Evolutionary conservation across 768 basidiomycete genomes (phyloP), one percentile per base, ranked within the genome.

Genomic region (Mycena alexandri): DNA sequence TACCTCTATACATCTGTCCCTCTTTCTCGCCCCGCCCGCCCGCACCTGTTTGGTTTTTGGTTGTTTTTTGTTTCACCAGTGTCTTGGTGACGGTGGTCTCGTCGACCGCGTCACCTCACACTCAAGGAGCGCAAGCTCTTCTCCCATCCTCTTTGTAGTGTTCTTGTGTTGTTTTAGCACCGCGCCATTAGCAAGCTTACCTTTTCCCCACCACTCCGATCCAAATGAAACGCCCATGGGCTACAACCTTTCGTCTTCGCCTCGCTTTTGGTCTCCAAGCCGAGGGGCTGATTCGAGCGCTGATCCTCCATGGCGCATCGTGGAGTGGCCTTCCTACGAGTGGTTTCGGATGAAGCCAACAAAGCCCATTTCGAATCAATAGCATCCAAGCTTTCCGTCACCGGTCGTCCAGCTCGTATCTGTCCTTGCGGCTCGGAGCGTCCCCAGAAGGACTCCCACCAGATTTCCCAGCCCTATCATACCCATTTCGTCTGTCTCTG

Each of bases 131-230:
- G n/a, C n/a, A n/a, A n/a, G n/a, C n/a, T n/a, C n/a, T n/a, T n/a
- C n/a, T n/a, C n/a, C n/a, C n/a, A n/a, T n/a, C n/a, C n/a, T n/a
- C n/a, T n/a, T n/a, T n/a, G n/a, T n/a, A n/a, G n/a, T n/a, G n/a
- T n/a, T n/a, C n/a, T n/a, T n/a, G n/a, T n/a, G n/a, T n/a, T n/a
- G n/a, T n/a, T n/a, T n/a, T n/a, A n/a, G n/a, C n/a, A n/a, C n/a
- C n/a, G n/a, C n/a, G n/a, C n/a, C n/a, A n/a, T n/a, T n/a, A n/a
- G n/a, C n/a, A n/a, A n/a, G n/a, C n/a, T 14, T 60, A 33, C 5
- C 59, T 61, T 21, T 42, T 61, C 38, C 10, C 7, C 47, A 61
- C 47, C 59, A 61, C 38, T 61, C 59, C 38, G 48, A 61, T 51
- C 48, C 59, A 10, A 61, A 61, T 47, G 59, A 61, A 17, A 50